Base-by-base conservation (phyloP, 2,329 filamentous ascomycete genomes). In the Monilinia laxa region DNA sequence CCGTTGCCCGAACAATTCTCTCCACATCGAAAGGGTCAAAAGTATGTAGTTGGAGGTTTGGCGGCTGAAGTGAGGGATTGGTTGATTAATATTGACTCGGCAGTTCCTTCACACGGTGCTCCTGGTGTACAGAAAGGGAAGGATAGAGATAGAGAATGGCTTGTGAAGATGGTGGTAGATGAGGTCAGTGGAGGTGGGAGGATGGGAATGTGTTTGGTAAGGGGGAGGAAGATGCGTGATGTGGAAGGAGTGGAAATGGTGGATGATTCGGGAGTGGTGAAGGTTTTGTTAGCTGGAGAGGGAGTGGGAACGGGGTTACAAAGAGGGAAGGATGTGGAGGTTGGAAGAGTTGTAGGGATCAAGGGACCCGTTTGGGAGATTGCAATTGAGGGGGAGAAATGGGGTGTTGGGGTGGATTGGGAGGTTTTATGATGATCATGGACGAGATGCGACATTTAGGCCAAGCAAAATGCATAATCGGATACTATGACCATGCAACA, bases 1-100 rank as follows among this genome's bases (percentile, higher is more conserved):
- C 81, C 82, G 0, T 75, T 83, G 0, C 83, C 83, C 0, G 81
- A 84, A 52, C 78, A 81, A 51, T 86, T 86, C 73, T 85, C 83
- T 0, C 84, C 84, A 1, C 80, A 81, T 57, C 78, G 82, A 35
- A 80, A 80, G 67, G 80, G 79, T 0, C 78, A 82, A 68, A 81
- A 81, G 70, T 85, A 82, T 69, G 56, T 83, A 0, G 75, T 79
- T 1, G 78, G 79, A 4, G 84, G 83, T 1, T 75, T 84, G 64
- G 84, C 84, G 3, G 77, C 79, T 0, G 81, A 79, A 58, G 73
- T 84, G 40, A 79, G 82, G 59, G 76, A 78, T 20, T 85, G 83
- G 83, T 76, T 86, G 16, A 74, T 85, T 20, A 82, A 83, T 64
- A 68, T 77, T 12, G 75, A 76, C 47, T 68, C 68, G 62, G 45